Percentiles rank a stretch among this genome's conserved stretches.
Conservation (phyloP, 441 rosid genomes). For the Gossypium davidsonii region DNA sequence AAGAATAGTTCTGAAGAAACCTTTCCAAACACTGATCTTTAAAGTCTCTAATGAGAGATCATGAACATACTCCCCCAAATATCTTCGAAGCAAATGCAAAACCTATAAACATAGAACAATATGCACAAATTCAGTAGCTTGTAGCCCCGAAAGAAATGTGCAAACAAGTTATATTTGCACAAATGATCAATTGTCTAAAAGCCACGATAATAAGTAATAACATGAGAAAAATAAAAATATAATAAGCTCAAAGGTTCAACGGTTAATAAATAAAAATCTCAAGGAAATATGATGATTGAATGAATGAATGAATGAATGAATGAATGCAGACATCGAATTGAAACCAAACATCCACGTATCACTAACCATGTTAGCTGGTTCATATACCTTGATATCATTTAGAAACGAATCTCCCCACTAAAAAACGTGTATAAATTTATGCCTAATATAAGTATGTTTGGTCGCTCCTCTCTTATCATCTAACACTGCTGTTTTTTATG, state of each 20-base stretch:
- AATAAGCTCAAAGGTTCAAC: slow-evolving; percentile 7
- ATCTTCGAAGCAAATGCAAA: slow-evolving; percentile 89
- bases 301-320: not conserved
- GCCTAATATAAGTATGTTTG: not conserved
- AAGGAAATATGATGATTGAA: not conserved
- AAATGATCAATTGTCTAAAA: not conserved
- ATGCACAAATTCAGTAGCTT: not conserved
- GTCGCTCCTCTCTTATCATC: not conserved
- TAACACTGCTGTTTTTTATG: not conserved
- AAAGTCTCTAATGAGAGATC: slow-evolving; percentile 92
- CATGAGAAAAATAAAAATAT: not conserved
- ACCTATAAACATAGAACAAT: slow-evolving; percentile 47
- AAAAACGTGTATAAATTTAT: not conserved
- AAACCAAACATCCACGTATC: not conserved
- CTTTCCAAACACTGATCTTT: slow-evolving; percentile 97
- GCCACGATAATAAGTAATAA: not conserved
- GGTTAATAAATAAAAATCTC: not conserved
- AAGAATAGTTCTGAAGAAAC: slow-evolving; percentile 27
- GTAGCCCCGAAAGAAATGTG: not conserved
- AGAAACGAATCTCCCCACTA: not conserved
- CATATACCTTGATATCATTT: not conserved
- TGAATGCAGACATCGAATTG: not conserved
- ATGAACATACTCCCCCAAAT: slow-evolving; percentile 94
- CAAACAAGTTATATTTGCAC: not conserved
- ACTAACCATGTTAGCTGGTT: not conserved